Evolutionary conservation across 805 yeast genomes (phyloP).

Genomic region (Wickerhamomyces hampshirensis): DNA sequence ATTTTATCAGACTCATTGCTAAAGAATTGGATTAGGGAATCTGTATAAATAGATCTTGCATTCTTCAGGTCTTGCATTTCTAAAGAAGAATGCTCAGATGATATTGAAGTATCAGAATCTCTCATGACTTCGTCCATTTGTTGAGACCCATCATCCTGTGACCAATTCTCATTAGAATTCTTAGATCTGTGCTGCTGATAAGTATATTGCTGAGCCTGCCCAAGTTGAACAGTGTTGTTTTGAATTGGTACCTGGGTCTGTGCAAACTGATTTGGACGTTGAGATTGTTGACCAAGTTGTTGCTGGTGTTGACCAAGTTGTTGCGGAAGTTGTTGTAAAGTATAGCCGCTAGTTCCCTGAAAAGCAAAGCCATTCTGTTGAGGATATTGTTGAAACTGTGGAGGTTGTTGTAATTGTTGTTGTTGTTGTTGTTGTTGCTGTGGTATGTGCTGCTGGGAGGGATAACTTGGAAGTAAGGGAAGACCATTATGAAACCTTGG

Average conservation of each 20-base stretch:
- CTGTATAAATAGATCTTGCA: conserved; percentile 33
- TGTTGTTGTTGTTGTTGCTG: conserved; percentile 22
- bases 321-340: conserved; percentile 12
- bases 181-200: conserved; percentile 24
- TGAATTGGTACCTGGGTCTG: neutral
- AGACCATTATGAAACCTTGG: neutral
- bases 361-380: conserved; percentile 11
- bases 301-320: conserved; percentile 23
- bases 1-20: conserved; percentile 32
- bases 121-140: conserved; percentile 28
- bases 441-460: conserved; percentile 4
- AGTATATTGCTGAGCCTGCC: conserved; percentile 4
- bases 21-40: conserved; percentile 45
- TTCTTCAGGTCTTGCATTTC: conserved; percentile 9
- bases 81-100: conserved; percentile 30
- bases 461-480: neutral
- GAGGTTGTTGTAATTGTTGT: conserved; percentile 7
- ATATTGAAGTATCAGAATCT: conserved; percentile 37
- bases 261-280: conserved; percentile 7
- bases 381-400: conserved; percentile 18
- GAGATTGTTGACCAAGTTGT: conserved; percentile 24
- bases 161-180: conserved; percentile 26
- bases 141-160: conserved; percentile 27
- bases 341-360: conserved; percentile 1
- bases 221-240: no score